phyloP scores from a whole-genome alignment of 2,329 filamentous ascomycete species.

The Pseudocercospora pini-densiflorae region DNA sequence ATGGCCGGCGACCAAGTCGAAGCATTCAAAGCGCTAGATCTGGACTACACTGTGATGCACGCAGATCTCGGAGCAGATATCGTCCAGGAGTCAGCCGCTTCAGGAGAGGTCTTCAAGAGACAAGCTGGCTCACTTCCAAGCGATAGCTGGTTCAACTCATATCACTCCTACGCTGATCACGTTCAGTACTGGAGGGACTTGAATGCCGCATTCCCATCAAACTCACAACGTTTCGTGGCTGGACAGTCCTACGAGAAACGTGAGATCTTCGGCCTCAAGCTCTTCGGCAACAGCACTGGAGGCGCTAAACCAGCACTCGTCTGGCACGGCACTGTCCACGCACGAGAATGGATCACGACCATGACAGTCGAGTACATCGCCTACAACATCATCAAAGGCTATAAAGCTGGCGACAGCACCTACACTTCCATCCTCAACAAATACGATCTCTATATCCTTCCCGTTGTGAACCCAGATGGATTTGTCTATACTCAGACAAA shows the following conservation, averaged over 20 bases:
- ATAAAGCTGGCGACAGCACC: slow-evolving; percentile 25
- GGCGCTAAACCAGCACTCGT: slow-evolving; percentile 29
- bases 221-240: slow-evolving; percentile 30
- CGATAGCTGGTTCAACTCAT: slow-evolving; percentile 31
- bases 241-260: slow-evolving; percentile 31
- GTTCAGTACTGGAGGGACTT: slow-evolving; percentile 32
- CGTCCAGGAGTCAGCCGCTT: slow-evolving; percentile 17
- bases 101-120: slow-evolving; percentile 18
- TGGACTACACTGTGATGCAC: slow-evolving; percentile 27
- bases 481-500: slow-evolving; percentile 63
- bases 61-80: slow-evolving; percentile 30
- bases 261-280: slow-evolving; percentile 31
- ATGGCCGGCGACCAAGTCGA: slow-evolving; percentile 19
- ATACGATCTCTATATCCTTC: slow-evolving; percentile 33
- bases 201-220: slow-evolving; percentile 28
- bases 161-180: slow-evolving; percentile 34
- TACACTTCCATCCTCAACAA: slow-evolving; percentile 27
- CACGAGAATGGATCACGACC: slow-evolving; percentile 34
- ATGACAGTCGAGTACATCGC: slow-evolving; percentile 35
- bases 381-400: slow-evolving; percentile 32
- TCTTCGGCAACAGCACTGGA: slow-evolving; percentile 30
- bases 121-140: slow-evolving; percentile 25
- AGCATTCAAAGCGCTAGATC: slow-evolving; percentile 24
- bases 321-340: slow-evolving; percentile 32
- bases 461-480: slow-evolving; percentile 45